Conservation (phyloP, 768 basidiomycete genomes). For the Mycena galericulata region DNA sequence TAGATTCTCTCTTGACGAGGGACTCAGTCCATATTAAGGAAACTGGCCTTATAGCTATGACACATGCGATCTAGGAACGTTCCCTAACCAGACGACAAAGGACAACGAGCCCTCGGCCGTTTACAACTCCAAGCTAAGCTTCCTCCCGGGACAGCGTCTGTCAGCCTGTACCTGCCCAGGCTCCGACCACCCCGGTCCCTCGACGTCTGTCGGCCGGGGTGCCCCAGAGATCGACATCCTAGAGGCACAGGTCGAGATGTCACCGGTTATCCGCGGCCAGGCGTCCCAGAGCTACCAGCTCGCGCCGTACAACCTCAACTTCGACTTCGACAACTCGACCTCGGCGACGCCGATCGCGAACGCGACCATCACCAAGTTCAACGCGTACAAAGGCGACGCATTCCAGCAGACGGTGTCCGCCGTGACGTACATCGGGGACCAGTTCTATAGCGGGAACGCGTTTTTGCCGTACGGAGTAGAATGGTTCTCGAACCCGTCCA, state of each 20-base stretch:
- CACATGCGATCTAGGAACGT: conserved; percentile 81
- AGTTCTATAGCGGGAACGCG: conserved; percentile 57
- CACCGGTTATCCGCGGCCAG: conserved; percentile 50
- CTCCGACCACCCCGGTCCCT: conserved; percentile 79
- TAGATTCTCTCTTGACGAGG: too few species aligned
- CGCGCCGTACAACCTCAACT: conserved; percentile 70
- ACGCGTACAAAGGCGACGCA: conserved; percentile 64
- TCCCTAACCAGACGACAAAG: conserved; percentile 74
- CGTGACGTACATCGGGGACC: conserved; percentile 54
- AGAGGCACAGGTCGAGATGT: conserved; percentile 71
- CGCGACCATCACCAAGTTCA: conserved; percentile 55
- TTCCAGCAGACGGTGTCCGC: conserved; percentile 71
- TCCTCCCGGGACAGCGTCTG: conserved; percentile 80
- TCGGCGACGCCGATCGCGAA: conserved; percentile 58
- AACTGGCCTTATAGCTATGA: conserved; percentile 82
- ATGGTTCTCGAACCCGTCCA: conserved; percentile 66
- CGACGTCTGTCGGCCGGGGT: conserved; percentile 62
- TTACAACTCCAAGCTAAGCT: conserved; percentile 74
- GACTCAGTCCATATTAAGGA: too few species aligned
- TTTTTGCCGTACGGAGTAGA: conserved; percentile 70
- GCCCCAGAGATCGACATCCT: conserved; percentile 84
- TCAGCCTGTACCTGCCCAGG: conserved; percentile 78
- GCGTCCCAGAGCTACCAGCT: conserved; percentile 73
- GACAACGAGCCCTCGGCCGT: conserved; percentile 67
- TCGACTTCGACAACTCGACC: conserved; percentile 59